Base-by-base conservation (phyloP, 805 yeast species). In the Torulaspora quercuum region DNA sequence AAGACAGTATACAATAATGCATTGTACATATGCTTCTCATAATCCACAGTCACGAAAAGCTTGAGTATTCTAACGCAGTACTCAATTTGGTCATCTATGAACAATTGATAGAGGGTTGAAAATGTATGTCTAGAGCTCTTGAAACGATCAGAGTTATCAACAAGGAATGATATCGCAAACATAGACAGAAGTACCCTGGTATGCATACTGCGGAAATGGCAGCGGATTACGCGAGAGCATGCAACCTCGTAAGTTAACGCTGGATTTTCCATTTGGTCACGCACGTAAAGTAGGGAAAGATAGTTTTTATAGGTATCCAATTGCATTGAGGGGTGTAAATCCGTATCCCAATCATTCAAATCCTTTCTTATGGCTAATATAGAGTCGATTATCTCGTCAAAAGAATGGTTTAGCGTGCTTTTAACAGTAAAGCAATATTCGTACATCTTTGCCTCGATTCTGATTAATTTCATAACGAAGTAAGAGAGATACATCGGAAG, bases 181-280 rank as follows among this genome's bases (percentile, higher is more conserved):
- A 45, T 30, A 37, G 49, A 37, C 10, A 55, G 30, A 6, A 46
- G 34, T 7, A 50, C 44, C 16, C 39, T 40, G 17, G 48, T 29
- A 33, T 51, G 47, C 14, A 43, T 35, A 24, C 38, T 42, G 19
- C 53, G 53, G 29, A 50, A 47, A 34, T 57, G 59, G 25, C 51
- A 39, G n/a, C 42, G 39, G 6, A 53, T 20, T 9, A 55, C 48
- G 18, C 47, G 46, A 6, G 42, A 35, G 18, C 57, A 53, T 1
- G 53, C 48, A 8, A 48, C 32, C 15, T 48, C 55, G 24, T 44
- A 47, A 15, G 38, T 39, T 7, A 47, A 18, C 14, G 46, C 49
- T 2, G 59, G 50, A 20, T 44, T 44, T 1, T 46, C 47, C 6
- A 38, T 30, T 5, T 33, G 37, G 12, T 44, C 36, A 23, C 50